Evolutionary conservation across 2,329 filamentous ascomycete genomes (phyloP).

Genomic region (Fonsecaea pugnacius): DNA sequence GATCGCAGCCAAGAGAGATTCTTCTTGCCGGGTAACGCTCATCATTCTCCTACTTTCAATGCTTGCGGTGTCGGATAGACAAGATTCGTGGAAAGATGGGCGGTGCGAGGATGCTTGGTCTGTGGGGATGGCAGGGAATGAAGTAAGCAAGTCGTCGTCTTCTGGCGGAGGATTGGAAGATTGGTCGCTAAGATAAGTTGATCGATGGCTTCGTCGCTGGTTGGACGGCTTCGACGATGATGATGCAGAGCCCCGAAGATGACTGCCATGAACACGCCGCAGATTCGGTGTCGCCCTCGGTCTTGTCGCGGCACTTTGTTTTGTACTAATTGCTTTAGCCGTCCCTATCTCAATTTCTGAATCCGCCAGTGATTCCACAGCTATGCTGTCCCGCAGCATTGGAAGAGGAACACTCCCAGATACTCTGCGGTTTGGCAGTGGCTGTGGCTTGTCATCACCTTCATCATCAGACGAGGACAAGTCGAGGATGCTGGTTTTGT

Average conservation of each 20-base stretch:
- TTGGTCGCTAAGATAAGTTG: conserved; percentile 29
- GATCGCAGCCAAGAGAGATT: conserved; percentile 57
- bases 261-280: conserved; percentile 17
- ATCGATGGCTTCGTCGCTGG: conserved; percentile 13
- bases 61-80: conserved; percentile 33
- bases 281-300: conserved; percentile 23
- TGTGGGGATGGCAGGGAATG: conserved; percentile 31
- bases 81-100: conserved; percentile 28
- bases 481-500: conserved; percentile 52
- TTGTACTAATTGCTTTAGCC: conserved; percentile 46
- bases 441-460: conserved; percentile 46
- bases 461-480: conserved; percentile 56
- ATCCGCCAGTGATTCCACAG: conserved; percentile 43
- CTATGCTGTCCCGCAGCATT: conserved; percentile 46
- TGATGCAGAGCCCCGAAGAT: conserved; percentile 31
- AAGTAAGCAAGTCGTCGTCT: conserved; percentile 32
- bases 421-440: conserved; percentile 31
- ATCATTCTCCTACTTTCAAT: conserved; percentile 52
- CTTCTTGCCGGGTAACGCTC: conserved; percentile 59
- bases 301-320: conserved; percentile 26
- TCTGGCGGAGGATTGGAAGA: conserved; percentile 23
- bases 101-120: conserved; percentile 24
- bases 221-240: conserved; percentile 5
- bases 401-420: conserved; percentile 19
- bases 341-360: conserved; percentile 51